Conservation (phyloP, 2,329 filamentous ascomycete species). For the Aspergillus chevalieri region DNA sequence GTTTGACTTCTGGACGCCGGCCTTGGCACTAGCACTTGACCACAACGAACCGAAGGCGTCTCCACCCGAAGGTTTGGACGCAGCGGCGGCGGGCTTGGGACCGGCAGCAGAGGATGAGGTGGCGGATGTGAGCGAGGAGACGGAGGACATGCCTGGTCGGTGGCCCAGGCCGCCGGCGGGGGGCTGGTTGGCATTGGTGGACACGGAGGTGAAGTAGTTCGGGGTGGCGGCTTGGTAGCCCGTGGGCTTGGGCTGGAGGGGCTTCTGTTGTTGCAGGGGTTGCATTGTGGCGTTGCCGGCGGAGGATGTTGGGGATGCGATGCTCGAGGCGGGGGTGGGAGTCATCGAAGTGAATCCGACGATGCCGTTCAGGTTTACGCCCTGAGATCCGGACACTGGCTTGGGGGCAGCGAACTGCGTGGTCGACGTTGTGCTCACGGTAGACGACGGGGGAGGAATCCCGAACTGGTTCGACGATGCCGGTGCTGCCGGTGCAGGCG, state of each 20-base stretch:
- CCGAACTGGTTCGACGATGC: conserved; percentile 32
- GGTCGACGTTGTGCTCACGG: conserved; percentile 42
- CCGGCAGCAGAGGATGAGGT: conserved; percentile 33
- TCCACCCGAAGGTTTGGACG: conserved; percentile 52
- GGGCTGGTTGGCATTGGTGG: conserved; percentile 27
- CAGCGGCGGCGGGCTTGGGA: conserved; percentile 45
- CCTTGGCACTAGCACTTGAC: conserved; percentile 61
- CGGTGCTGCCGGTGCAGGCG: conserved; percentile 29
- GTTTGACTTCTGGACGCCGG: conserved; percentile 66
- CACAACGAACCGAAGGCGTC: conserved; percentile 90
- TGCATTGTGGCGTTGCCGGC: conserved; percentile 49
- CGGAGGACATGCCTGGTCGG: conserved; percentile 29
- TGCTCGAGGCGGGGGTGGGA: conserved; percentile 55
- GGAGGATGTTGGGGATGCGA: conserved; percentile 58
- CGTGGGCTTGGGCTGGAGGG: conserved; percentile 47
- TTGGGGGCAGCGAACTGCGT: conserved; percentile 76
- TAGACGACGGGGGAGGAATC: conserved; percentile 42
- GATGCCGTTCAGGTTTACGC: conserved; percentile 72
- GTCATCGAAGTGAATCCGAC: conserved; percentile 75
- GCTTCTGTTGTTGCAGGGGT: conserved; percentile 35
- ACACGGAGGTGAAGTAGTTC: conserved; percentile 91
- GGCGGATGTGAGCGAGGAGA: conserved; percentile 33
- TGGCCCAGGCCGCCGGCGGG: conserved; percentile 19
- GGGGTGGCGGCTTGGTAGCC: conserved; percentile 72
- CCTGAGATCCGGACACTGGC: conserved; percentile 76